Base-by-base conservation (phyloP, 495 filamentous ascomycete genomes). In the Penicillium arizonense region DNA sequence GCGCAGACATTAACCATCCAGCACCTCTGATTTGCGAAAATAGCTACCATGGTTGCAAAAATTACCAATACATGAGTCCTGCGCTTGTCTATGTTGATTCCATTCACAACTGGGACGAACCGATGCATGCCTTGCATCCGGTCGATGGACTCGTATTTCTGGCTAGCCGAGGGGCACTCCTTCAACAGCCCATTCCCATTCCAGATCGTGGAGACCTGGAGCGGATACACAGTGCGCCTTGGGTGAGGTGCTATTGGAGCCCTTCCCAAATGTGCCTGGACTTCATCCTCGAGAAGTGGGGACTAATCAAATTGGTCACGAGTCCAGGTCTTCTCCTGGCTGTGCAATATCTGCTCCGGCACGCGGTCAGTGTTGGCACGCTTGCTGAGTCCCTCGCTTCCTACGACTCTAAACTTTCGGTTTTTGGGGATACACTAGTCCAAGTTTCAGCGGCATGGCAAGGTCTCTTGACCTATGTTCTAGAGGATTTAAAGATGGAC, bases 81-180 rank as follows among this genome's bases (percentile, higher is more conserved):
- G 21, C 39, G 39, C 21, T 42, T 42, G 39, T 42, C 21, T 42
- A 26, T 42, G 12, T 42, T 42, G 39, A 42, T 42, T 42, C 39
- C 11, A 42, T 42, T 26, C 21, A 42, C 12, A 42, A 42, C 21
- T 42, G 21, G 39, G 39, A 42, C 39, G 39, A 42, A 26, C 39
- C 39, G 21, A 26, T 1, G 21, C 39, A 42, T 42, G 39, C 21
- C 39, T 26, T 42, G 12, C 39, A 14, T 2, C 39, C 21, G 21
- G 39, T 42, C 12, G 39, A 42, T 26, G 39, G 39, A 42, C 39
- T 42, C 39, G 20, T 14, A 26, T 42, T 42, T 26, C 21, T 42
- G 39, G 39, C 39, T 42, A 42, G 39, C 21, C 39, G 39, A 26
- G 39, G 39, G 39, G 39, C 39, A 42, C 39, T 26, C 21, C 39